Percentiles rank a stretch among this genome's conserved stretches.
Conservation (phyloP, 1,284 basidiomycete species). For the Serendipita sp. region DNA sequence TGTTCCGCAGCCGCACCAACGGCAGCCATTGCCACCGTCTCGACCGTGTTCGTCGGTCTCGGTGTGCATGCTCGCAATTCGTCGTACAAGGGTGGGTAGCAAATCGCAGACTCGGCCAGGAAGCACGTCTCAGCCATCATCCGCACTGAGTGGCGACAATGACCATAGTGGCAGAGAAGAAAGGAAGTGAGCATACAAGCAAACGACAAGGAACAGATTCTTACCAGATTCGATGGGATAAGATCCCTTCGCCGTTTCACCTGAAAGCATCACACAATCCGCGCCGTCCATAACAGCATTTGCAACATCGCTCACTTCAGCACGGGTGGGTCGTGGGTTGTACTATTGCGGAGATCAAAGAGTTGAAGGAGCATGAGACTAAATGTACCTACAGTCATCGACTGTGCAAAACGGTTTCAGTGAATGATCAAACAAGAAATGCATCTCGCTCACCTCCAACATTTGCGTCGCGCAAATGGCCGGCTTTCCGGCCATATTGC, state of each 20-base stretch:
- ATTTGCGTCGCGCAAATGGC: conserved; percentile 99
- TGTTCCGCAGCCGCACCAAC: conserved; percentile 93
- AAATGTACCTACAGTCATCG: conserved; percentile 65
- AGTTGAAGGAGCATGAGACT: background rate
- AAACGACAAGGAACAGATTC: conserved; percentile 15
- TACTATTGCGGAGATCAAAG: conserved; percentile 34
- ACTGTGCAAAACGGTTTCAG: conserved; percentile 31
- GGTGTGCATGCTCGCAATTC: conserved; percentile 67
- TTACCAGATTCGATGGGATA: conserved; percentile 87
- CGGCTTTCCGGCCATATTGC: conserved; percentile 92
- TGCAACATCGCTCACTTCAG: conserved; percentile 93
- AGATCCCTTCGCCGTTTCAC: conserved; percentile 90
- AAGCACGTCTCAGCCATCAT: conserved; percentile 99
- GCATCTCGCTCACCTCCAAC: conserved; percentile 63
- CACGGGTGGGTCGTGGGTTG: conserved; percentile 93
- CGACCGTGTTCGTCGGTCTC: conserved; percentile 80
- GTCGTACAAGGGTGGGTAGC: conserved; percentile 84
- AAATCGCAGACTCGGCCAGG: conserved; percentile 86
- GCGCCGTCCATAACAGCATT: conserved; percentile 95
- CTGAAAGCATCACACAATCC: conserved; percentile 97
- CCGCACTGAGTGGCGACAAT: conserved; percentile 41
- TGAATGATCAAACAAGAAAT: conserved; percentile 10
- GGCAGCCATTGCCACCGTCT: conserved; percentile 88
- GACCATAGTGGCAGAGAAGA: background rate
- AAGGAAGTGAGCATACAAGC: background rate